Conservation (phyloP, 106 monocot genomes). For the Agapanthus africanus region DNA sequence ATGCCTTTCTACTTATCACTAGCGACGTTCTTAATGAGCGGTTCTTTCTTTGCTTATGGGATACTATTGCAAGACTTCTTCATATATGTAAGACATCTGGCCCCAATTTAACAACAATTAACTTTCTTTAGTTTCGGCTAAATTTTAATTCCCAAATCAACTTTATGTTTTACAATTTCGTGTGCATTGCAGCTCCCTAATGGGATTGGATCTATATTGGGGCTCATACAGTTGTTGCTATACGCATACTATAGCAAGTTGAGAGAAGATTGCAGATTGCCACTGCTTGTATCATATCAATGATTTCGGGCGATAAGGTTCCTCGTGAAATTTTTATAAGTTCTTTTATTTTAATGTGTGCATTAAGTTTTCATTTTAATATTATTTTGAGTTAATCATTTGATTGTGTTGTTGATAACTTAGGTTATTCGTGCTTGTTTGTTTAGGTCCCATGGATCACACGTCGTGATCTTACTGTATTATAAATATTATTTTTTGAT, state of each 20-base stretch:
- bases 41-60: constrained; percentile 75
- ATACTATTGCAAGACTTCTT: constrained; percentile 59
- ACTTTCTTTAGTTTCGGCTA: neutral
- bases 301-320: neutral
- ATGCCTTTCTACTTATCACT: constrained; percentile 79
- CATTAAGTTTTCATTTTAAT: neutral
- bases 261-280: constrained; percentile 29
- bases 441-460: neutral
- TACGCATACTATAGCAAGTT: constrained; percentile 50
- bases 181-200: constrained; percentile 56
- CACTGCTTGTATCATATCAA: constrained; percentile 28
- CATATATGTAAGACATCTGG: constrained; percentile 53
- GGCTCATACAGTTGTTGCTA: constrained; percentile 41
- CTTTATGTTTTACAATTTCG: neutral
- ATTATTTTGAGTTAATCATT: neutral
- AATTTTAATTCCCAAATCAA: neutral
- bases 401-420: neutral
- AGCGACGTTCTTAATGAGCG: constrained; percentile 71
- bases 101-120: neutral
- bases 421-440: no score
- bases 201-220: constrained; percentile 55
- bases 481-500: no score
- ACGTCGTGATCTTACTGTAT: neutral
- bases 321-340: neutral
- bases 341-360: neutral